Base-by-base conservation (phyloP, 805 yeast species). In the Saccharomycopsis lassenensis region DNA sequence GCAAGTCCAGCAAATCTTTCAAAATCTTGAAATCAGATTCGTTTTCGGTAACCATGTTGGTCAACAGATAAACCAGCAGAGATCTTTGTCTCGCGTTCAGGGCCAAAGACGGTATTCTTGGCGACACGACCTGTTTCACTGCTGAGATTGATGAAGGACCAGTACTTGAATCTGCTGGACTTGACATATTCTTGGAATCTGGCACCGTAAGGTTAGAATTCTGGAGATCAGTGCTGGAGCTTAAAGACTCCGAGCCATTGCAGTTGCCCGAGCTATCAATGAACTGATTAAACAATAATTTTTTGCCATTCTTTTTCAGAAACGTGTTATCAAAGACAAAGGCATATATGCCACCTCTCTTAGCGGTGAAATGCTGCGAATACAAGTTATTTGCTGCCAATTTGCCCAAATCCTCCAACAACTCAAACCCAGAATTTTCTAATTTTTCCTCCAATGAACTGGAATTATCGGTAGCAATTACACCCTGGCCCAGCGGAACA, bases 261-360 rank as follows among this genome's bases (percentile, higher is more conserved):
- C 12, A n/a, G 30, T 27, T 8, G 12, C 12, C 14, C 12, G 10
- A 10, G 25, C 11, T 23, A n/a, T 37, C 39, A 19, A 59, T 56
- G 37, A 61, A 60, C 30, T 67, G 70, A 37, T 76, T 69, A 56
- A 86, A 86, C 39, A 76, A 62, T 1, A 89, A 74, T 41, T 80
- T 84, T 55, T 89, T 91, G 31, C 85, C 76, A 16, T 77, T 78
- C 22, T 79, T 83, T 50, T 82, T 85, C 22, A 95, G 79, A 48
- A 86, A 84, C 0, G 94, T 80, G 58, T 89, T 89, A 57, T 89
- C 97, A 51, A 89, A 80, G 18, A 91, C 78, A 53, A 89, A 82
- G 0, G 95, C 96, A 57, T 71, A 80, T 49, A 77, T 69, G 1
- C 89, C 89, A 6, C 77, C 81, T 17, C 65, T 61, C 2, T 55